Conservation (phyloP, 129 eudicot genomes). For the Rutidosis leptorrhynchoides region DNA sequence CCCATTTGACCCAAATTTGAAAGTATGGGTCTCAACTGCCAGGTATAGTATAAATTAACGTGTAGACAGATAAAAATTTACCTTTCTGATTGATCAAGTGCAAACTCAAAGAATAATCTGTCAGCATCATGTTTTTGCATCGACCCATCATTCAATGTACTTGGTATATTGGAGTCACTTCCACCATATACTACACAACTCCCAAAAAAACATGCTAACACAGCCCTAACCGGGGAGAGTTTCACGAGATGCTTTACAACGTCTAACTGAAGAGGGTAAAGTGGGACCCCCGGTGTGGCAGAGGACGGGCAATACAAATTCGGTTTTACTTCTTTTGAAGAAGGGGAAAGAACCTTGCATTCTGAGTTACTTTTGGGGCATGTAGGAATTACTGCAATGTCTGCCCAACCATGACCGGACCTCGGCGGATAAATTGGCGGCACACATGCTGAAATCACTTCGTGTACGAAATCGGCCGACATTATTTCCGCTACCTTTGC, state of each 20-base stretch:
- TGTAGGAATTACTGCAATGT: conserved; percentile 82
- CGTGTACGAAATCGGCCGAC: conserved; percentile 96
- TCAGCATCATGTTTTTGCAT: conserved; percentile 69
- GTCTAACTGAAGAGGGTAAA: conserved; percentile 91
- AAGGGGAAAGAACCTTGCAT: conserved; percentile 58
- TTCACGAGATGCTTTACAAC: conserved; percentile 90
- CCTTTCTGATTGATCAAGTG: conserved; percentile 99
- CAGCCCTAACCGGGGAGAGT: conserved; percentile 90
- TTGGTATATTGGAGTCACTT: conserved; percentile 53
- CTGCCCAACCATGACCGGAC: conserved; percentile 97
- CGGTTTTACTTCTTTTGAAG: conserved; percentile 73
- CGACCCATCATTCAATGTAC: conserved; percentile 62
- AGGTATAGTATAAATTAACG: no score
- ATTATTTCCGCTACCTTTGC: conserved; percentile 94
- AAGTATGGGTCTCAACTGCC: no score
- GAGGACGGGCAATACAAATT: conserved; percentile 64
- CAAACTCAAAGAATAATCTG: conserved; percentile 85
- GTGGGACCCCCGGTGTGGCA: conserved; percentile 73
- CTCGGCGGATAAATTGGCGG: conserved; percentile 98
- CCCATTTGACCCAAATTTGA: no score
- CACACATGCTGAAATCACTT: conserved; percentile 96
- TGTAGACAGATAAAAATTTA: conserved; percentile 8
- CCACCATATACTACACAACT: conserved; percentile 71
- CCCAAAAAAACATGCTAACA: conserved; percentile 93
- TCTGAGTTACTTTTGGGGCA: conserved; percentile 51